phyloP scores from a whole-genome alignment of 345 rosid species.

The Corchorus olitorius region DNA sequence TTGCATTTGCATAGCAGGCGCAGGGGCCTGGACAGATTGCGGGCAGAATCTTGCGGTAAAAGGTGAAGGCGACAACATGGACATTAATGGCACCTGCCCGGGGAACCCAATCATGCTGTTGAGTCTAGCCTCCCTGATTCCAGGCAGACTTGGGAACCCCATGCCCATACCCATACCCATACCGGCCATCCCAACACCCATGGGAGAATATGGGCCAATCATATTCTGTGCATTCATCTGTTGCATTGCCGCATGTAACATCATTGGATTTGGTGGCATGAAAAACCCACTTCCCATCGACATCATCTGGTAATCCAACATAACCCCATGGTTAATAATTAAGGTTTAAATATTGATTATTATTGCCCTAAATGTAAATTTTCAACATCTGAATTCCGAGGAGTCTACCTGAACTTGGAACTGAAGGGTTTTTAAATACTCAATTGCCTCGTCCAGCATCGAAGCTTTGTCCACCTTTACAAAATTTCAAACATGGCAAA shows the following conservation, averaged over 20 bases:
- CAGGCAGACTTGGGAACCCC: slow-evolving; percentile 33
- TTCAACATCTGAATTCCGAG: neutral
- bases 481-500: neutral
- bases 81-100: slow-evolving; percentile 29
- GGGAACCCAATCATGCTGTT: slow-evolving; percentile 33
- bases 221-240: slow-evolving; percentile 34
- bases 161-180: slow-evolving; percentile 40
- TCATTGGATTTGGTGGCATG: slow-evolving; percentile 42
- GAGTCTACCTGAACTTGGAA: slow-evolving; percentile 70
- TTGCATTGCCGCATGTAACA: slow-evolving; percentile 41
- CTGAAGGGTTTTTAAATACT: slow-evolving; percentile 66
- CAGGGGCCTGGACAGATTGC: slow-evolving; percentile 20
- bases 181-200: slow-evolving; percentile 30
- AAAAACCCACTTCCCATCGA: slow-evolving; percentile 45
- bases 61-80: slow-evolving; percentile 27
- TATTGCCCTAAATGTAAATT: neutral
- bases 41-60: slow-evolving; percentile 20
- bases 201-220: slow-evolving; percentile 29
- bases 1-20: slow-evolving; percentile 16
- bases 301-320: slow-evolving; percentile 50
- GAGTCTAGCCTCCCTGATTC: slow-evolving; percentile 21
- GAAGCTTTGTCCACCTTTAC: slow-evolving; percentile 62
- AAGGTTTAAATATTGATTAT: neutral
- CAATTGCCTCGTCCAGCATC: slow-evolving; percentile 69
- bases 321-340: neutral